A percentile compares a stretch with the other conserved stretches of the same genome.
These are phyloP conservation scores for Nicotiana benthamiana DNA, from an alignment of 257 asterid species.

Conservation along the genomic window DNA sequence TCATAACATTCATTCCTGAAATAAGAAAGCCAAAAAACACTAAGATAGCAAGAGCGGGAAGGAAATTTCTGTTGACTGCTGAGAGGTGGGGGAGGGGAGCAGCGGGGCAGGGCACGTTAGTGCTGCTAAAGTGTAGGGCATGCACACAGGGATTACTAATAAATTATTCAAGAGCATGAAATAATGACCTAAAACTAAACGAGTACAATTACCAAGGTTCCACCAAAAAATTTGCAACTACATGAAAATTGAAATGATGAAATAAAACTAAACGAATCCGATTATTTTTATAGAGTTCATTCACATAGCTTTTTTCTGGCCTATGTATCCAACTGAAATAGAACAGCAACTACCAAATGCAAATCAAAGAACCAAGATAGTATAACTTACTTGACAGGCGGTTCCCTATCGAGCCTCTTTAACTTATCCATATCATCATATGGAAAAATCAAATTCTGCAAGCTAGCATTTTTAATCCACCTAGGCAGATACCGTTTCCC, in stretches of 20 bases:
- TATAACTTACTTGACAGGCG: conserved; percentile 75
- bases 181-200: not conserved
- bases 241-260: not conserved
- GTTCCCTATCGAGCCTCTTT: conserved; percentile 64
- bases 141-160: not conserved
- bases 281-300: not conserved
- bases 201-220: not conserved
- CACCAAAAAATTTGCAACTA: not conserved
- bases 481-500: conserved; percentile 89
- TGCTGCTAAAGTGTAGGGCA: not conserved
- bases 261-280: not conserved
- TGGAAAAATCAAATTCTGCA: conserved; percentile 89
- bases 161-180: not conserved
- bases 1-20: not conserved
- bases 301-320: not conserved
- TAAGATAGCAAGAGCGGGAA: not conserved
- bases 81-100: not conserved
- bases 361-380: not conserved
- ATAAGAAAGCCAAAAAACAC: not conserved
- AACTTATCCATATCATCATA: conserved; percentile 82
- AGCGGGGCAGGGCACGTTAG: not conserved
- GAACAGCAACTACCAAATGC: not conserved
- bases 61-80: not conserved
- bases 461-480: conserved; percentile 78
- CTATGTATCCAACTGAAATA: not conserved